Percentiles rank a stretch among this genome's conserved stretches.
These are phyloP conservation scores for Cercospora sojina DNA, from an alignment of 2,329 filamentous ascomycete genomes.

Conservation along the genomic window DNA sequence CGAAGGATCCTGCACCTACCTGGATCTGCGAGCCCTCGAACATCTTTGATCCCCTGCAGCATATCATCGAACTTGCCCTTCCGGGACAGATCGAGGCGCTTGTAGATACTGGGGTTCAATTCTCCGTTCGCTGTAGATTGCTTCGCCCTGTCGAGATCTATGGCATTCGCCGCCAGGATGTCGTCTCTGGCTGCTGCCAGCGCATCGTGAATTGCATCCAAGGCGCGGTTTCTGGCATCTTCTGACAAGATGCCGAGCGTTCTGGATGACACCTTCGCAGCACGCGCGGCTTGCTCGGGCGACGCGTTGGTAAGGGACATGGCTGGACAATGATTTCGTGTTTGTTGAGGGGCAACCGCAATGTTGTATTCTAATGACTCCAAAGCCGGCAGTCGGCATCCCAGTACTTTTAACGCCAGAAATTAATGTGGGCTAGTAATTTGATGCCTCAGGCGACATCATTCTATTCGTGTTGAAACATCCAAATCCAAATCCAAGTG, in stretches of 20 bases:
- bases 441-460: neutral
- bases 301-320: slow-evolving; percentile 92
- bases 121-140: slow-evolving; percentile 71
- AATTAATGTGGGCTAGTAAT: neutral
- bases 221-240: slow-evolving; percentile 75
- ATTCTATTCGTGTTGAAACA: neutral
- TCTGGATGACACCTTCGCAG: slow-evolving; percentile 79
- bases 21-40: slow-evolving; percentile 79
- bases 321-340: neutral
- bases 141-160: slow-evolving; percentile 73
- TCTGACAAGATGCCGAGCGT: slow-evolving; percentile 76
- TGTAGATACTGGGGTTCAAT: slow-evolving; percentile 78
- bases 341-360: neutral
- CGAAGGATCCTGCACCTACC: slow-evolving; percentile 53
- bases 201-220: slow-evolving; percentile 79
- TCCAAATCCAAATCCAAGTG: neutral
- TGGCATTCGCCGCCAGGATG: slow-evolving; percentile 83
- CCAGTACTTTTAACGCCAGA: neutral
- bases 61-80: slow-evolving; percentile 96
- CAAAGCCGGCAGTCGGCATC: neutral
- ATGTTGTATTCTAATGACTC: neutral
- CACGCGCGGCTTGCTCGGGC: slow-evolving; percentile 71
- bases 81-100: slow-evolving; percentile 80
- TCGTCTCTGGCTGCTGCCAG: slow-evolving; percentile 66
- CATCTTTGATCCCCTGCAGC: slow-evolving; percentile 90